These are phyloP conservation scores for Didymella glomerata DNA, from an alignment of 2,329 filamentous ascomycete genomes.

Conservation along the genomic window DNA sequence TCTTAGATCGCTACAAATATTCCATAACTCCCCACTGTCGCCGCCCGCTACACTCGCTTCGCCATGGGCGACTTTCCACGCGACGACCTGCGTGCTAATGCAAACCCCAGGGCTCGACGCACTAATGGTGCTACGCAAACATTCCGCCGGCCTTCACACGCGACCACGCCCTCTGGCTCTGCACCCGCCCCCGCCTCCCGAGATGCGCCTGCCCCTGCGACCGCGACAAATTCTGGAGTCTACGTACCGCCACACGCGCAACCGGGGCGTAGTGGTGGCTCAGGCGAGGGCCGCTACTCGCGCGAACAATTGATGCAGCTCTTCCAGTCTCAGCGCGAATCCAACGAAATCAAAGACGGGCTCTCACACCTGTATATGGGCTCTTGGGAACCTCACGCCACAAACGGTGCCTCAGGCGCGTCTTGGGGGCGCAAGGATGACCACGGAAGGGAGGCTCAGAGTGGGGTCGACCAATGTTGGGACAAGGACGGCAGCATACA, in stretches of 20 bases:
- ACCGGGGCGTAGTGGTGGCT: conserved; percentile 65
- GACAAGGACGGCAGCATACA: conserved; percentile 73
- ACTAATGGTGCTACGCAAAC: conserved; percentile 73
- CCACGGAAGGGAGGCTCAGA: conserved; percentile 70
- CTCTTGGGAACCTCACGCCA: conserved; percentile 79
- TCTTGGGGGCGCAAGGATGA: conserved; percentile 83
- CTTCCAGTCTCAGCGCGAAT: conserved; percentile 67
- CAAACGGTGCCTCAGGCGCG: conserved; percentile 66
- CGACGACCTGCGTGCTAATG: conserved; percentile 27
- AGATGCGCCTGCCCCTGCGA: conserved; percentile 37
- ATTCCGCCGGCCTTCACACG: conserved; percentile 70
- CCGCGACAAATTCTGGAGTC: conserved; percentile 56
- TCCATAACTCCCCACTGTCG: conserved; percentile 6
- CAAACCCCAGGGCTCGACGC: conserved; percentile 65
- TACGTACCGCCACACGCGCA: conserved; percentile 70
- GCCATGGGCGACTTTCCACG: conserved; percentile 15
- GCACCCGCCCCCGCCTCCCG: conserved; percentile 46
- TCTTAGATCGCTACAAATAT: conserved; percentile 25
- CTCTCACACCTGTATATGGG: conserved; percentile 74
- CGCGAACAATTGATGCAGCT: conserved; percentile 82
- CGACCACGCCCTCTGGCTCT: conserved; percentile 60
- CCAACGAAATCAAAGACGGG: conserved; percentile 64
- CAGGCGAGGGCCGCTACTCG: conserved; percentile 70
- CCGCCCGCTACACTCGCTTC: conserved; percentile 21
- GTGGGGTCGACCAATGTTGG: conserved; percentile 94